phyloP scores from a whole-genome alignment of 2,329 filamentous ascomycete genomes.

The Xylariales sp. region DNA sequence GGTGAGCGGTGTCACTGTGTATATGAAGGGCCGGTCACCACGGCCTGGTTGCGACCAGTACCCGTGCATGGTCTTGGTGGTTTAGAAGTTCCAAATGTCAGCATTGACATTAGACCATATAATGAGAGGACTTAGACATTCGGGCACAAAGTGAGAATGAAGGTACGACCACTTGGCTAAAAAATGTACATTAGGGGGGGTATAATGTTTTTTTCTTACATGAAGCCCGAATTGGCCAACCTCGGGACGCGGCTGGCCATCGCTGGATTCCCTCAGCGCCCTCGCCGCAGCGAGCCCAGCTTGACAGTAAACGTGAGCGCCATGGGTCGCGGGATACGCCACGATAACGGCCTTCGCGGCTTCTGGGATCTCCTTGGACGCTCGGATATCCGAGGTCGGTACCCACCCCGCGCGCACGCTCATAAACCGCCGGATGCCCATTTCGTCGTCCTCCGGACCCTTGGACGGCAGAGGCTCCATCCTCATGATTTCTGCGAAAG shows the following conservation, averaged over 20 bases:
- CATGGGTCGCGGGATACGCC: not conserved
- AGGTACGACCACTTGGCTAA: too few relatives aligned
- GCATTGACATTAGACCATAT: too few relatives aligned
- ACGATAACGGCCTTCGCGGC: not conserved
- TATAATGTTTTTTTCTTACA: too few relatives aligned
- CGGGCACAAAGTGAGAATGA: too few relatives aligned
- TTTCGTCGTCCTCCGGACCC: not conserved
- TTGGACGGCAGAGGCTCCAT: not conserved
- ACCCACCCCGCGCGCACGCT: not conserved
- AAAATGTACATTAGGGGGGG: too few relatives aligned
- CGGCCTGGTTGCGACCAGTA: conserved; percentile 47
- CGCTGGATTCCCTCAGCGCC: not conserved
- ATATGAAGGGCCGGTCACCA: conserved; percentile 48
- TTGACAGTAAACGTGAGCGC: not conserved
- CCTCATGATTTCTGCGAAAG: not conserved
- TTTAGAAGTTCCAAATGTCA: too few relatives aligned
- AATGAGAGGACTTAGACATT: too few relatives aligned
- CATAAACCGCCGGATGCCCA: not conserved
- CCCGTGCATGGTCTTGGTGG: conserved; percentile 52
- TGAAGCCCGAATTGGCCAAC: conserved; percentile 34
- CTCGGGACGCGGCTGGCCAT: too few relatives aligned
- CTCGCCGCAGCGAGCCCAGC: not conserved
- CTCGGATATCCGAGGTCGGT: not conserved
- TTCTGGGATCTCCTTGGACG: not conserved
- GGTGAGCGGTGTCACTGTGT: too few relatives aligned